Base-by-base conservation (phyloP, 192 early-diverging fungal species). In the Entrophospora sp. region DNA sequence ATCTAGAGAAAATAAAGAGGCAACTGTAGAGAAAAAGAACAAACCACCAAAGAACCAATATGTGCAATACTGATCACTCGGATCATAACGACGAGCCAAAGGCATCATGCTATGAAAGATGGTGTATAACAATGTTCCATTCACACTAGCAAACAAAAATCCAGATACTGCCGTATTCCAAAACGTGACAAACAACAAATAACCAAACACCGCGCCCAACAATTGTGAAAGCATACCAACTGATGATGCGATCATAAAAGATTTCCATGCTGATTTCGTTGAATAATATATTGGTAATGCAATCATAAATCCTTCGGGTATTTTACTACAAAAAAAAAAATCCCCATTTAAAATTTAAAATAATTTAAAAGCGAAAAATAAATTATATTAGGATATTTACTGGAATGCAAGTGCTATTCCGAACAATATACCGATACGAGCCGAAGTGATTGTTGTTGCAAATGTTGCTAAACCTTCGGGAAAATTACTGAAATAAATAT, bases 61-160 rank as follows among this genome's bases (percentile, higher is more conserved):
- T 14, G 57, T 67, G 6, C 14, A 31, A 46, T 61, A 67, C 13
- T 27, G 24, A 48, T 67, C 27, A 7, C 37, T 25, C 13, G 66
- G 66, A 36, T 67, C 57, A 36, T 67, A 67, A 34, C 13, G 8
- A 0, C 57, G 31, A 34, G 66, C 66, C 32, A 67, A 34, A 20
- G 66, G 66, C n/a, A 67, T 5, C 66, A 67, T 67, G 13, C 56
- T 31, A 48, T 67, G 66, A 8, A 67, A 61, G 31, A 67, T 42
- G 12, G 30, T 31, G 35, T 67, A 67, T 13, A 67, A 18, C 53
- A 67, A 46, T 27, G 22, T 4, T 0, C 58, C 66, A 10, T 58
- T 48, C 5, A 62, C 66, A 1, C 61, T 56, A 9, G 66, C 6
- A 46, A 67, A 62, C n/a, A 67, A 16, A 16, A 49, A 13, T 22